Conservation (phyloP, 805 yeast genomes). For the Spathaspora sp. region DNA sequence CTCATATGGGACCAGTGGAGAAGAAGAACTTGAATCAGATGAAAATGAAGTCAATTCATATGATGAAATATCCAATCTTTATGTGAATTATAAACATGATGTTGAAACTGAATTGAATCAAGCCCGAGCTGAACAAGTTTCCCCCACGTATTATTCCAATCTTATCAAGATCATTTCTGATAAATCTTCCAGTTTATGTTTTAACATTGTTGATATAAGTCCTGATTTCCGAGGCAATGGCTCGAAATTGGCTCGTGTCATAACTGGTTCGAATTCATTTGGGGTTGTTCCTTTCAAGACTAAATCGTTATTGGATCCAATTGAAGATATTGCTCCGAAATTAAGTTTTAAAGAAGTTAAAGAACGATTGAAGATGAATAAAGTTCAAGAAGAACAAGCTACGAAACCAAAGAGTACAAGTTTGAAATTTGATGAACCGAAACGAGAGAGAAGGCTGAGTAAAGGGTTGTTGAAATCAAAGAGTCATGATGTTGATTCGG, state of each 20-base stretch:
- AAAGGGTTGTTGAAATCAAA: neutral
- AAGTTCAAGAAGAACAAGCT: neutral
- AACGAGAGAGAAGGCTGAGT: constrained; percentile 9
- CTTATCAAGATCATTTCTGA: constrained; percentile 29
- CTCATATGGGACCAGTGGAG: neutral
- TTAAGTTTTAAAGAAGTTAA: constrained; percentile 4
- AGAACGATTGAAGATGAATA: constrained; percentile 6
- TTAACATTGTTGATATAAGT: constrained; percentile 29
- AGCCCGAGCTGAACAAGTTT: constrained; percentile 12
- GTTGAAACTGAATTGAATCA: constrained; percentile 14
- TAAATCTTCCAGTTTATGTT: constrained; percentile 30
- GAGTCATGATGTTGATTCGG: constrained; percentile 20
- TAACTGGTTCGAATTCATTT: constrained; percentile 40
- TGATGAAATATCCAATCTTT: constrained; percentile 35
- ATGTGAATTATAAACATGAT: constrained; percentile 22
- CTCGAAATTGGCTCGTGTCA: constrained; percentile 37
- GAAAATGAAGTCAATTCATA: constrained; percentile 33
- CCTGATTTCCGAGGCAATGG: constrained; percentile 41
- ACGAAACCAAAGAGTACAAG: constrained; percentile 17
- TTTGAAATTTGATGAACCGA: constrained; percentile 26
- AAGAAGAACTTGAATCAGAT: constrained; percentile 11
- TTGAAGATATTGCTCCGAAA: constrained; percentile 2
- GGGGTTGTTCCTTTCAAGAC: constrained; percentile 39
- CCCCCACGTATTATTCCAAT: constrained; percentile 27
- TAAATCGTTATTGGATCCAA: constrained; percentile 36